These are phyloP conservation scores for Roridomyces roridus DNA, from an alignment of 768 basidiomycete genomes.

Conservation along the genomic window DNA sequence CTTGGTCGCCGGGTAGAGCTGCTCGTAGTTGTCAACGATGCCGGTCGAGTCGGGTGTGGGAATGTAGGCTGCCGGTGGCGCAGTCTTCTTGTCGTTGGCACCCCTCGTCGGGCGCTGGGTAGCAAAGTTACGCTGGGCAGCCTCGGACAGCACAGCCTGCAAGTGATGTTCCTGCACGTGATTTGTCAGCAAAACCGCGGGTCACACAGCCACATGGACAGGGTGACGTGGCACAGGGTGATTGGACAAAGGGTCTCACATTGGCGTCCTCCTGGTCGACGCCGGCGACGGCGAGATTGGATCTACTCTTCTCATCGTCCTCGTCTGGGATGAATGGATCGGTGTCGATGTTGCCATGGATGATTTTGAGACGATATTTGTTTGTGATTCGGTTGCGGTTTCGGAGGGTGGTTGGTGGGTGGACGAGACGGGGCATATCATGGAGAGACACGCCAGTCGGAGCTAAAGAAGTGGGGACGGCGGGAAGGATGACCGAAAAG, in stretches of 20 bases:
- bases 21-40: slow-evolving; percentile 77
- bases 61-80: slow-evolving; percentile 74
- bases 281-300: slow-evolving; percentile 78
- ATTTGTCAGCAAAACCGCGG: slow-evolving; percentile 56
- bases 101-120: slow-evolving; percentile 17
- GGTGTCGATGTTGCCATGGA: slow-evolving; percentile 81
- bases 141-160: slow-evolving; percentile 49
- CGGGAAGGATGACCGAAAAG: slow-evolving; percentile 27
- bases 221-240: slow-evolving; percentile 12
- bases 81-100: slow-evolving; percentile 21
- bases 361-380: slow-evolving; percentile 88
- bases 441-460: slow-evolving; percentile 57
- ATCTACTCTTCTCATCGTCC: slow-evolving; percentile 85
- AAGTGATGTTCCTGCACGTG: slow-evolving; percentile 56
- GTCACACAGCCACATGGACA: slow-evolving; percentile 51
- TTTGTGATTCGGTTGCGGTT: slow-evolving; percentile 92
- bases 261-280: slow-evolving; percentile 95
- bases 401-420: slow-evolving; percentile 77
- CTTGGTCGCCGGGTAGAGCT: slow-evolving; percentile 69
- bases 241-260: slow-evolving; percentile 59
- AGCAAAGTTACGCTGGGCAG: slow-evolving; percentile 17
- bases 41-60: slow-evolving; percentile 95
- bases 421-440: slow-evolving; percentile 88
- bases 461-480: slow-evolving; percentile 44
- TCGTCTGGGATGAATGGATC: slow-evolving; percentile 83